phyloP scores from a whole-genome alignment of 805 yeast species.

The Saccharomycopsis sp. region DNA sequence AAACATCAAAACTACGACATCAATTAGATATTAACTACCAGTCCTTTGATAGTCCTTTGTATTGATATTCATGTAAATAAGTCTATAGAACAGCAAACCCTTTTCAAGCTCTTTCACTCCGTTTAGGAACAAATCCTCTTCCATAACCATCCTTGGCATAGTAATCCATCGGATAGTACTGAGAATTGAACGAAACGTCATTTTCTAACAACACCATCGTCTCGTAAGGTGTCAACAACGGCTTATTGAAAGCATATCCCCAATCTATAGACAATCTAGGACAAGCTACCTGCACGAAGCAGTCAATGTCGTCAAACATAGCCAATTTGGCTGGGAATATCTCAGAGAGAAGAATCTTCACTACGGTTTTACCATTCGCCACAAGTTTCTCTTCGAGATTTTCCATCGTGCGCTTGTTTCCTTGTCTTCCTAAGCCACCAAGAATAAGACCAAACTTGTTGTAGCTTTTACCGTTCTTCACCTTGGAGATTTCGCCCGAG shows the following conservation, averaged over 20 bases:
- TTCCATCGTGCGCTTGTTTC: slow-evolving; percentile 70
- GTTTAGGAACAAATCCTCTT: slow-evolving; percentile 42
- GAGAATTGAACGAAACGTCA: slow-evolving; percentile 58
- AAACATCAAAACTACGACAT: too few relatives aligned
- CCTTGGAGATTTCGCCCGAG: slow-evolving; percentile 62
- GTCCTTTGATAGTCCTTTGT: too few relatives aligned
- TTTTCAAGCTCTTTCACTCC: background rate
- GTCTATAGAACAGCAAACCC: too few relatives aligned
- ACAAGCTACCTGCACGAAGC: slow-evolving; percentile 95
- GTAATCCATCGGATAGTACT: slow-evolving; percentile 92
- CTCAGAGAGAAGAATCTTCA: slow-evolving; percentile 81
- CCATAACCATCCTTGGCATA: slow-evolving; percentile 89
- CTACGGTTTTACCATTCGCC: slow-evolving; percentile 56
- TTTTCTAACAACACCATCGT: slow-evolving; percentile 81
- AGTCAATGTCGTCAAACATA: slow-evolving; percentile 89
- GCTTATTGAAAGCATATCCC: slow-evolving; percentile 96
- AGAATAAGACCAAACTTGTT: slow-evolving; percentile 74
- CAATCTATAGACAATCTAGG: slow-evolving; percentile 95
- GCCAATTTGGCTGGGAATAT: slow-evolving; percentile 89
- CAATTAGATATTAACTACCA: too few relatives aligned
- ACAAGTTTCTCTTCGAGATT: slow-evolving; percentile 52
- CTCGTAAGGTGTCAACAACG: slow-evolving; percentile 91
- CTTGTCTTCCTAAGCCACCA: slow-evolving; percentile 95
- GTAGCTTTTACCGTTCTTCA: slow-evolving; percentile 39
- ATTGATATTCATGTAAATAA: too few relatives aligned